Evolutionary conservation across 2,329 filamentous ascomycete species (phyloP), one percentile per base, ranked within the genome.

Genomic region (Cordyceps cateniannulata): DNA sequence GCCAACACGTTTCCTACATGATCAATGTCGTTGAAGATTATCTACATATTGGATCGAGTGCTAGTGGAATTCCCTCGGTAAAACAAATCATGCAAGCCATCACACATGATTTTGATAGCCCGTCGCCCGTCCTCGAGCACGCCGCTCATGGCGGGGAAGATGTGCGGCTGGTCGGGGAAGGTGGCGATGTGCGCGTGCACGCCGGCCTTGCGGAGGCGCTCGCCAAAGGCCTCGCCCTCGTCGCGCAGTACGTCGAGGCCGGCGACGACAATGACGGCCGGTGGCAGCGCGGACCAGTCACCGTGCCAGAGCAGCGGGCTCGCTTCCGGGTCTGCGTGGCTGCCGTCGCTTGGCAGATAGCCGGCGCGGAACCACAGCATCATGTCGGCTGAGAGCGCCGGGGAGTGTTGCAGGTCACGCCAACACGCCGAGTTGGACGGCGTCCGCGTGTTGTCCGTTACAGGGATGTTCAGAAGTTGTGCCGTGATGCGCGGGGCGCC

Each of bases 351-450:
- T 3, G 82, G 81, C 2, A 86, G 74, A 69, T 85, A 85, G 67
- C 83, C 79, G 20, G 76, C 67, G n/a, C 83, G 75, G 66, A 83
- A 86, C 83, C 83, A 85, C 53, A 82, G 67, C 83, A 85, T 85
- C 69, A 85, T 85, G 3, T 72, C 71, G 0, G 81, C 80, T 0
- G 82, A 79, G 1, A 85, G 73, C 0, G 81, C 80, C 0, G 81
- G 77, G 0, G 77, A 76, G 65, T 78, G 73, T 65, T 83, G 73
- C 66, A 81, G 82, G 49, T 77, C 75, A 18, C 69, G 73, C 75
- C 80, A 86, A 3, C 80, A 79, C 1, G 69, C 66, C 60, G 75
- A 81, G 32, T 60, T 65, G 9, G 59, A 38, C 0, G 62, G 59
- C 16, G 71, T 71, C 7, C 81, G 82, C 1, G 80, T 84, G 70